These are phyloP conservation scores for Pulicaria dysenterica DNA, from an alignment of 129 eudicot genomes.

Conservation along the genomic window DNA sequence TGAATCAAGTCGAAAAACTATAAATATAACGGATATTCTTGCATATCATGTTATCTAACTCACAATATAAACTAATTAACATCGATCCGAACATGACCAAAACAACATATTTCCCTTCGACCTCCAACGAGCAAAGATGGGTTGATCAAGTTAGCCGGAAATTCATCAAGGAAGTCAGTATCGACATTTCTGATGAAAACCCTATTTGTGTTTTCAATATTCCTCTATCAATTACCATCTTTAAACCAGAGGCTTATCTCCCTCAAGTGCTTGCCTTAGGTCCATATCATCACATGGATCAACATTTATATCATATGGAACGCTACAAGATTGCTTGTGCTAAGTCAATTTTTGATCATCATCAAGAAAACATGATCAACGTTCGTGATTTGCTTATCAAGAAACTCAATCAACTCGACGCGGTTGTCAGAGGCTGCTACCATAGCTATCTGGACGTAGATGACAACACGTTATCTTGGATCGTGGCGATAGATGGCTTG, in stretches of 20 bases:
- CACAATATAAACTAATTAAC: conserved; percentile 1
- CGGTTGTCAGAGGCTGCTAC: conserved; percentile 35
- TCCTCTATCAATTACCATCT: conserved; percentile 25
- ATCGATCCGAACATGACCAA: conserved; percentile 30
- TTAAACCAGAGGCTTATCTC: conserved; percentile 48
- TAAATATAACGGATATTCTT: background rate
- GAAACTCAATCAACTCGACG: conserved; percentile 34
- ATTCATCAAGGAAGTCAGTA: conserved; percentile 30
- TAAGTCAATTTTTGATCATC: background rate
- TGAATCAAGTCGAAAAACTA: background rate
- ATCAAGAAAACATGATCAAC: background rate
- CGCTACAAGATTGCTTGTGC: conserved; percentile 38
- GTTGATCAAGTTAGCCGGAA: conserved; percentile 33
- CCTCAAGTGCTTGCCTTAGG: conserved; percentile 47
- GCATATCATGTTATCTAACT: background rate
- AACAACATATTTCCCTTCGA: conserved; percentile 29
- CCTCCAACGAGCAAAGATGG: conserved; percentile 42
- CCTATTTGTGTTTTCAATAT: conserved; percentile 40
- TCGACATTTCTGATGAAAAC: conserved; percentile 26
- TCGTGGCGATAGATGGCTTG: conserved; percentile 43
- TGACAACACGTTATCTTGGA: conserved; percentile 39
- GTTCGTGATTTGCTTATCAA: conserved; percentile 25
- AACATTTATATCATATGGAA: conserved; percentile 40
- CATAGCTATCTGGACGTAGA: conserved; percentile 43
- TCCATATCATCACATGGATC: conserved; percentile 48